These are phyloP conservation scores for Pogostemon cablin DNA, from an alignment of 257 asterid species.

Conservation along the genomic window DNA sequence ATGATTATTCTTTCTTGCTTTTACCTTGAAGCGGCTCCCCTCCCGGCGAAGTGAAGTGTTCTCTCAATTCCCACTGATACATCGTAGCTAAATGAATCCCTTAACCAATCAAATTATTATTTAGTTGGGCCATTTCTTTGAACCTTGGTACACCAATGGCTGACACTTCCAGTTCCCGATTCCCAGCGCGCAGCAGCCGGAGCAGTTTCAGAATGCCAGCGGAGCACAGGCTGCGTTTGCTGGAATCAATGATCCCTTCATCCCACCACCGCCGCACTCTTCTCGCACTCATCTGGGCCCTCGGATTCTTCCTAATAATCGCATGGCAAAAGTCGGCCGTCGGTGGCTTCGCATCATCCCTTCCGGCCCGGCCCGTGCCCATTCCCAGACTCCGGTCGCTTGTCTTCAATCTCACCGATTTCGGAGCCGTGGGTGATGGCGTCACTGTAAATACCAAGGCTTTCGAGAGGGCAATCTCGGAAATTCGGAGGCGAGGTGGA, in stretches of 20 bases:
- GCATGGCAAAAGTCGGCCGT: conserved; percentile 66
- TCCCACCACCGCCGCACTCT: conserved; percentile 47
- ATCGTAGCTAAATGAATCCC: not conserved
- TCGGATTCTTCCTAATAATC: conserved; percentile 66
- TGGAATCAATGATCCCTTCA: conserved; percentile 40
- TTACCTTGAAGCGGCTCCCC: not conserved
- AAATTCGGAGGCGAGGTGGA: conserved; percentile 66
- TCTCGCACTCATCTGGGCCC: conserved; percentile 66
- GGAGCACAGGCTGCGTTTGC: conserved; percentile 37
- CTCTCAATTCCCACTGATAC: not conserved
- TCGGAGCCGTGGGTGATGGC: conserved; percentile 93
- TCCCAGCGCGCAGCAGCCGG: conserved; percentile 46
- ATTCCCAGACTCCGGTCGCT: conserved; percentile 70
- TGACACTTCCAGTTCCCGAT: conserved; percentile 46
- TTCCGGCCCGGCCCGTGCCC: conserved; percentile 59
- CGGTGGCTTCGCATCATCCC: conserved; percentile 51
- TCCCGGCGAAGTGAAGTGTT: not conserved
- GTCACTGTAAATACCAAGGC: conserved; percentile 66
- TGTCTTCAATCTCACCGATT: conserved; percentile 70
- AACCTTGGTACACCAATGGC: conserved; percentile 43
- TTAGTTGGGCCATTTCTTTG: not conserved
- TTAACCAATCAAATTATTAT: not conserved
- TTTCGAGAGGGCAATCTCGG: conserved; percentile 74
- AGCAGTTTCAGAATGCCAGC: conserved; percentile 30
- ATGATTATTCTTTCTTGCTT: not conserved